Base-by-base conservation (phyloP, 2,329 filamentous ascomycete species). In the Colletotrichum tamarilloi region DNA sequence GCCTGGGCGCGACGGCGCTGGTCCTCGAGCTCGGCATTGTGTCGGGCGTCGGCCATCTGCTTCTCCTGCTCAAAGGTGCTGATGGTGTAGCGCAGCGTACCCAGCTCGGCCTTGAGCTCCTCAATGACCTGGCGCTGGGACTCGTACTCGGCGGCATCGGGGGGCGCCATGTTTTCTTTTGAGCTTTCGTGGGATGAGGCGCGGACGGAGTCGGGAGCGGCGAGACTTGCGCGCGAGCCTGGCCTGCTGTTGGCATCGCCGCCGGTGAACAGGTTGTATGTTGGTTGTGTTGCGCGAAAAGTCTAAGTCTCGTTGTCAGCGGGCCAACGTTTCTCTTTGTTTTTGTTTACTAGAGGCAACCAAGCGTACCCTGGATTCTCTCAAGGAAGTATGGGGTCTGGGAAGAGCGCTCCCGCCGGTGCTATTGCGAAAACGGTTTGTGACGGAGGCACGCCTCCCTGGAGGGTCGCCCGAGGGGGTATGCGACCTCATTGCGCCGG, bases 11-110 rank as follows among this genome's bases (percentile, higher is more conserved):
- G 93, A 60, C 92, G 88, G 76, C 94, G 92, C 1, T 92, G 88
- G 68, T 97, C 95, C 74, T 96, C 91, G 26, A 98, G 82, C 78
- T 98, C 96, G 77, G 94, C 93, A 76, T 95, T 93, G 77, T 97
- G 93, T 74, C 94, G 92, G 19, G 98, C 87, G 11, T 91, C 88
- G 60, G 92, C 87, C 78, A 98, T 89, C 71, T 97, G 95, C 77
- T 94, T 92, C 79, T 98, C 96, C 77, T 98, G 94, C 78, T 96
- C 95, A 66, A 94, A 86, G 22, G 94, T 96, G 78, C 95, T 94
- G 76, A 98, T 88, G 72, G 96, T 94, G 84, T 98, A 99, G 74
- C 92, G 92, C 63, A 98, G 86, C 0, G 95, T 94, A 74, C 95
- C 97, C 55, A 98, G 87, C 82, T 98, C 95, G 2, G 96, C 94